Evolutionary conservation across 768 basidiomycete species (phyloP), one percentile per base, ranked within the genome.

Genomic region (Podaxis pistillaris): DNA sequence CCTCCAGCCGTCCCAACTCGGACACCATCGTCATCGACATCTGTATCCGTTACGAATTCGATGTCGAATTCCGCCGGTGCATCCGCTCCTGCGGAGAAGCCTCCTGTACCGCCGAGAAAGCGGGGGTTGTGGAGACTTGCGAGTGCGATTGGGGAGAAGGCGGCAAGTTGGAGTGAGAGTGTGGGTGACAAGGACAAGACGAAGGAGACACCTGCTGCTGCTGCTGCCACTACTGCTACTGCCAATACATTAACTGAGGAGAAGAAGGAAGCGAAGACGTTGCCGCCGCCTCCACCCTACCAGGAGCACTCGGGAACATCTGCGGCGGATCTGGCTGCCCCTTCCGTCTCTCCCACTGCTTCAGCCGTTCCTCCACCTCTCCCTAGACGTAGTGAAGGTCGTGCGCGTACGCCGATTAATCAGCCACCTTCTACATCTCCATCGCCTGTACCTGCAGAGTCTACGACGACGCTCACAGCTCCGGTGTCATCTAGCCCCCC

Each of bases 91-190:
- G 61, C 63, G 30, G 81, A 77, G 30, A 86, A 82, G 63, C 88
- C 89, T 8, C 86, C 86, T 0, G 70, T 89, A 26, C 88, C 89
- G 0, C 86, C 88, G 0, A 78, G 88, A 62, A 79, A 84, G 60
- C 76, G 83, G 58, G 84, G 86, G 0, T 67, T 90, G 22, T 90
- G 89, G 87, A 85, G 87, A 11, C 85, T 88, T 76, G 85, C 86
- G 0, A 85, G 84, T 60, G 85, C 84, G 4, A 70, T 90, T 5
- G 79, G 84, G 3, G 86, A 87, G 69, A 76, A 78, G 41, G 87
- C 86, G 41, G 81, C 75, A 1, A 84, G 81, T 67, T 88, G 86
- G 87, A 74, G 80, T 55, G 80, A 78, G 28, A 64, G 62, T 41
- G 73, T 74, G 22, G 71, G 75, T 22, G 82, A 82, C 7, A 79